These are phyloP conservation scores for Lipomyces starkeyi DNA, from an alignment of 805 yeast genomes.

Conservation along the genomic window DNA sequence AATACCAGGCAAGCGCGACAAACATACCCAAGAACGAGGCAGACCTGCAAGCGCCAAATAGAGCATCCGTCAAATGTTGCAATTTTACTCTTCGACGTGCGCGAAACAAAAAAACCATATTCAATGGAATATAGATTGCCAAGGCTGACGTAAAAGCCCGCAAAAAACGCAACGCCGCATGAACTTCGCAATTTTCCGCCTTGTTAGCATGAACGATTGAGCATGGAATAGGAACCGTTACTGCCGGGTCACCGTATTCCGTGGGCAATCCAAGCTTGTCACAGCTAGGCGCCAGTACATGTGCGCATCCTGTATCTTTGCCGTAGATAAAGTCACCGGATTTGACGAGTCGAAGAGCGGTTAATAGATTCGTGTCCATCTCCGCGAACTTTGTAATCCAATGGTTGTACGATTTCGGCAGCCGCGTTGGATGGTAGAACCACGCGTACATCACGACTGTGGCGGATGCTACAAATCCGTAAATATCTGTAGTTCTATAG, in stretches of 20 bases:
- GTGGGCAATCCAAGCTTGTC: conserved; percentile 48
- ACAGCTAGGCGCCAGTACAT: conserved; percentile 47
- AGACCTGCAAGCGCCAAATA: conserved; percentile 49
- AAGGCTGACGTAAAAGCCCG: conserved; percentile 53
- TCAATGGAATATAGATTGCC: conserved; percentile 52
- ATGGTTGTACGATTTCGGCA: conserved; percentile 53
- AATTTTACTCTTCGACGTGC: conserved; percentile 32
- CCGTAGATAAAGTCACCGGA: conserved; percentile 50
- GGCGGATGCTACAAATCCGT: conserved; percentile 31
- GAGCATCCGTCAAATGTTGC: conserved; percentile 28
- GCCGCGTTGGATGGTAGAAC: conserved; percentile 48
- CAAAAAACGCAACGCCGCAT: conserved; percentile 54
- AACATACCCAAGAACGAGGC: conserved; percentile 53
- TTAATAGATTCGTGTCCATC: conserved; percentile 52
- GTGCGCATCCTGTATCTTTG: conserved; percentile 42
- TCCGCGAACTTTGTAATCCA: conserved; percentile 60
- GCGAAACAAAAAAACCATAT: conserved; percentile 46
- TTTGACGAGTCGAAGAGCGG: conserved; percentile 47
- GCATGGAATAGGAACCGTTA: conserved; percentile 47
- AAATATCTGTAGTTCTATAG: conserved; percentile 14
- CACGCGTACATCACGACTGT: conserved; percentile 44
- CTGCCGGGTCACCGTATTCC: conserved; percentile 44
- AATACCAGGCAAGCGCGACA: conserved; percentile 55
- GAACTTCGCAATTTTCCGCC: conserved; percentile 52
- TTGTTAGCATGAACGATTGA: conserved; percentile 51